A percentile compares a stretch with the other conserved stretches of the same genome.
phyloP scores from a whole-genome alignment of 768 basidiomycete genomes.

The Daedalea quercina region DNA sequence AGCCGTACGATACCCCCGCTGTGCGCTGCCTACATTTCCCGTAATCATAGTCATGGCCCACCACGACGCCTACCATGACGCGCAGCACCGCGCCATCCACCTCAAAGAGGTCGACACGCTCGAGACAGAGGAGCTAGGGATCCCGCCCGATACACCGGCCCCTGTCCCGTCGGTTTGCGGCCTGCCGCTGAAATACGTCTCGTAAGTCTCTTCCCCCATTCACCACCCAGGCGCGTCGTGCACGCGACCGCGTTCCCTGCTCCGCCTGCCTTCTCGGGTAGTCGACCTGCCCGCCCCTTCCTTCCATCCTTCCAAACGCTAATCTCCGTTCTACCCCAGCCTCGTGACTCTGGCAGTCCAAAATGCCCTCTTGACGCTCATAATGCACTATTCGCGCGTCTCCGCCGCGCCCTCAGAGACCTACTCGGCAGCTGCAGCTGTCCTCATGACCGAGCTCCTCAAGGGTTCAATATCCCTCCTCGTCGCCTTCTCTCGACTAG shows the following conservation, averaged over 20 bases:
- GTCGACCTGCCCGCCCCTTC: slow-evolving; percentile 4
- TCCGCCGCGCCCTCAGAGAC: slow-evolving; percentile 65
- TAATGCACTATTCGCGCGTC: slow-evolving; percentile 95
- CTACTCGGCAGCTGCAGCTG: slow-evolving; percentile 92
- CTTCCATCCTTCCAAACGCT: neutral
- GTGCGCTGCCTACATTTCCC: slow-evolving; percentile 5
- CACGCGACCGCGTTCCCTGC: slow-evolving; percentile 1
- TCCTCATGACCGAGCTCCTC: slow-evolving; percentile 89
- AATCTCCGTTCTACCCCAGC: slow-evolving; percentile 28
- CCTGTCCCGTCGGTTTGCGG: slow-evolving; percentile 55
- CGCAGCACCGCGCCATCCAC: slow-evolving; percentile 16
- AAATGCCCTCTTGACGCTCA: slow-evolving; percentile 84
- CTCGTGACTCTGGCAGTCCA: slow-evolving; percentile 85
- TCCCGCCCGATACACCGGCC: slow-evolving; percentile 27
- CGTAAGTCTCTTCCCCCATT: slow-evolving; percentile 17
- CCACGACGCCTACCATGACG: slow-evolving; percentile 15
- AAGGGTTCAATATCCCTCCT: slow-evolving; percentile 84
- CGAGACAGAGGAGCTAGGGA: slow-evolving; percentile 33
- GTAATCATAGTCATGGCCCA: slow-evolving; percentile 16
- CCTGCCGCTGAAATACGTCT: slow-evolving; percentile 69
- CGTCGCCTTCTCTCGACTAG: slow-evolving; percentile 71
- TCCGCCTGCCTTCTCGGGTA: slow-evolving; percentile 1
- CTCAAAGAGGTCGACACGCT: slow-evolving; percentile 15
- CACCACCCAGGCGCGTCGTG: neutral
- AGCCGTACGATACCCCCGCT: slow-evolving; percentile 14